Evolutionary conservation across 768 basidiomycete species (phyloP).

Genomic region (Xerocomus brunneocitrinus): DNA sequence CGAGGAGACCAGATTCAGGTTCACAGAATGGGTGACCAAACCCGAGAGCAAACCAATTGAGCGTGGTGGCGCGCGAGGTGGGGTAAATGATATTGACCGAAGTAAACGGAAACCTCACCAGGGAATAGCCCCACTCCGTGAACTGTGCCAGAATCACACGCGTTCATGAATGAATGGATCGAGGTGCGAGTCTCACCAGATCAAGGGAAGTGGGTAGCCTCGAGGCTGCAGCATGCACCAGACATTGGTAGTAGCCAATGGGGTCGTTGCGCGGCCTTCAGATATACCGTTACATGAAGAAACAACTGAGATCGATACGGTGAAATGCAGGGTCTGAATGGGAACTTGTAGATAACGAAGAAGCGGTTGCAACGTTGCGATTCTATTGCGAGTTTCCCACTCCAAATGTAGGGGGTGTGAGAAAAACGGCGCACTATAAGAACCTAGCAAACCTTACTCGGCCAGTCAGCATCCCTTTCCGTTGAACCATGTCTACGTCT

Average conservation of each 20-base stretch:
- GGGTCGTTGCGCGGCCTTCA: neutral
- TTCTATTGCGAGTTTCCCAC: neutral
- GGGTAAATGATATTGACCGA: neutral
- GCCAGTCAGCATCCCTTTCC: constrained; percentile 4
- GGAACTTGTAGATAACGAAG: constrained; percentile 7
- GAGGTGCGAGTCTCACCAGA: neutral
- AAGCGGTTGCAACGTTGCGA: neutral
- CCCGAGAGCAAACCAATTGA: too few relatives aligned
- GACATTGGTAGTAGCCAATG: too few relatives aligned
- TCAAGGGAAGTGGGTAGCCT: neutral
- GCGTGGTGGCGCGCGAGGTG: neutral
- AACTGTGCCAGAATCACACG: neutral
- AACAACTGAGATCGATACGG: too few relatives aligned
- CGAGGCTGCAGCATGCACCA: constrained; percentile 10
- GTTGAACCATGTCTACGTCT: constrained; percentile 25
- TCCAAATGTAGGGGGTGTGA: constrained; percentile 32
- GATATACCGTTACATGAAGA: too few relatives aligned
- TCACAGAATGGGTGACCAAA: neutral
- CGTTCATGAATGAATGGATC: neutral
- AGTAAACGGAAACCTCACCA: neutral
- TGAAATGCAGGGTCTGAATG: neutral
- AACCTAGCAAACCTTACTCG: constrained; percentile 19
- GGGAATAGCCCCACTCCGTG: neutral
- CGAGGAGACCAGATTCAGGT: neutral
- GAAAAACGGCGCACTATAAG: constrained; percentile 26